These are phyloP conservation scores for Suillus variegatus DNA, from an alignment of 768 basidiomycete species.

Conservation along the genomic window DNA sequence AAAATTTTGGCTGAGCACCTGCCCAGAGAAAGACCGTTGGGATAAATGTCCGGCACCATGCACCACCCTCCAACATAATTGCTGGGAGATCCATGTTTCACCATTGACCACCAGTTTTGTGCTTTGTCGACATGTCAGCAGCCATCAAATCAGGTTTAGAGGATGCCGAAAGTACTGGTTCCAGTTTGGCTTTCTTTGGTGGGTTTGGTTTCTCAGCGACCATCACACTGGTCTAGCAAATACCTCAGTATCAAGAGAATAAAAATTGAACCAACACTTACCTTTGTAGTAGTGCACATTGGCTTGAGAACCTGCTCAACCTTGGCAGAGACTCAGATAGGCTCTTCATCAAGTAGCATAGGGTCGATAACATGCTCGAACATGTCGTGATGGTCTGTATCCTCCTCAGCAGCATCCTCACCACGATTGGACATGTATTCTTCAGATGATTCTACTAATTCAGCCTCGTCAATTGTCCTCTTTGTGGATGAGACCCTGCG, in stretches of 20 bases:
- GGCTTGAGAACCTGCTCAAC: background rate
- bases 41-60: slow-evolving; percentile 6
- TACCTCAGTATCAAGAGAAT: background rate
- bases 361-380: background rate
- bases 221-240: background rate
- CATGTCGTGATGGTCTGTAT: no score
- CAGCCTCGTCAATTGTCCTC: background rate
- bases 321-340: no score
- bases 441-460: background rate
- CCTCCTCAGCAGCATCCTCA: no score
- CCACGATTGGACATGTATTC: background rate
- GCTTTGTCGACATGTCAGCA: background rate
- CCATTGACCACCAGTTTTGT: background rate
- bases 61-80: background rate
- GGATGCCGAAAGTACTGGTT: background rate
- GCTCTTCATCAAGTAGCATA: background rate
- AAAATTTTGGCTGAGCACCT: slow-evolving; percentile 11
- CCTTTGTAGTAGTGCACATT: background rate
- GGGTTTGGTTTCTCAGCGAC: background rate
- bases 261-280: background rate
- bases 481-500: background rate
- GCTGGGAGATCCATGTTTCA: background rate
- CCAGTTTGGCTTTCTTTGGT: background rate
- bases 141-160: background rate
- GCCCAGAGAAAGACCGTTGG: slow-evolving; percentile 9